Percentiles rank a stretch among this genome's conserved stretches.
These are phyloP conservation scores for Sugiyamaella mastotermitis DNA, from an alignment of 805 yeast genomes.

Conservation along the genomic window DNA sequence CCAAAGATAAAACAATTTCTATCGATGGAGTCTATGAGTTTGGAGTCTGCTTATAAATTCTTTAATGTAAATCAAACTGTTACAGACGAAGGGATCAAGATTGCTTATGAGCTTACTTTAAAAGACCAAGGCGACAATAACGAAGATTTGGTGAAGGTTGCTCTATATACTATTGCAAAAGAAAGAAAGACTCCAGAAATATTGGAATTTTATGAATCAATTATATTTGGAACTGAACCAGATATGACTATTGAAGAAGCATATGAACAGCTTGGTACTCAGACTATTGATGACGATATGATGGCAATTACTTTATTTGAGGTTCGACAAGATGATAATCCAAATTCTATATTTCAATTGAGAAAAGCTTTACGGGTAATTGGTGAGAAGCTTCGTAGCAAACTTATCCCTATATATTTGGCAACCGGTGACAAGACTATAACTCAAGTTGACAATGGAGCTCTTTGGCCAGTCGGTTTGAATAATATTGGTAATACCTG, in stretches of 20 bases:
- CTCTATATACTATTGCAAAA: slow-evolving; percentile 26
- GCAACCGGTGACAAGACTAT: slow-evolving; percentile 48
- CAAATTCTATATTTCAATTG: slow-evolving; percentile 47
- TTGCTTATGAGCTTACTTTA: slow-evolving; percentile 63
- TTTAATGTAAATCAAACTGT: slow-evolving; percentile 51
- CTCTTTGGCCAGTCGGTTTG: slow-evolving; percentile 83
- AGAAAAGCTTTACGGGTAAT: slow-evolving; percentile 53
- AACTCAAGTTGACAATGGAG: slow-evolving; percentile 26
- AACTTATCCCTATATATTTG: slow-evolving; percentile 50
- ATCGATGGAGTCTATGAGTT: slow-evolving; percentile 42
- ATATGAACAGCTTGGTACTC: slow-evolving; percentile 42
- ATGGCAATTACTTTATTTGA: slow-evolving; percentile 50
- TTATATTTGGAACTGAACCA: slow-evolving; percentile 12
- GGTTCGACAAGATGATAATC: slow-evolving; percentile 36
- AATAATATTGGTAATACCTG: slow-evolving; percentile 96
- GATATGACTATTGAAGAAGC: slow-evolving; percentile 37
- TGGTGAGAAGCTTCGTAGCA: slow-evolving; percentile 50
- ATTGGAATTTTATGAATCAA: slow-evolving; percentile 25
- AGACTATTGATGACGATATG: slow-evolving; percentile 47
- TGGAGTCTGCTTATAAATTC: slow-evolving; percentile 44
- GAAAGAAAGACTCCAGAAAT: slow-evolving; percentile 24
- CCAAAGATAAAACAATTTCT: slow-evolving; percentile 13
- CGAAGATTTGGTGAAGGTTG: slow-evolving; percentile 11
- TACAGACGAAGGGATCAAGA: slow-evolving; percentile 62
- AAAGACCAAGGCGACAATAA: slow-evolving; percentile 37